A percentile compares a stretch with the other conserved stretches of the same genome.
These are phyloP conservation scores for Aquilaria malaccensis DNA, from an alignment of 345 rosid genomes.

Conservation along the genomic window DNA sequence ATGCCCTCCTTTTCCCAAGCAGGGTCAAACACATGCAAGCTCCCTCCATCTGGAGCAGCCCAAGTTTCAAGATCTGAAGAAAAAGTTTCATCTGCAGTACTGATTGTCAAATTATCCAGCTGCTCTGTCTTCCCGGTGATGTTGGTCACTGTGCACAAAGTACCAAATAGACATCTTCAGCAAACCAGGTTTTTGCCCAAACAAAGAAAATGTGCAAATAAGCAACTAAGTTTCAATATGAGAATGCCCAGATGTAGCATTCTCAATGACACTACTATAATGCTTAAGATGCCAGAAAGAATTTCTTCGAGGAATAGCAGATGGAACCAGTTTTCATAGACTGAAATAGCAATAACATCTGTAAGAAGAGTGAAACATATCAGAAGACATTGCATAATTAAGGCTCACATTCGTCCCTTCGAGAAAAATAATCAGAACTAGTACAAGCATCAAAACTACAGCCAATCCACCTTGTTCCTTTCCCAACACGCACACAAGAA, in stretches of 20 bases:
- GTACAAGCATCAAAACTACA: no score
- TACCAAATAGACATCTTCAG: background rate
- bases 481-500: no score
- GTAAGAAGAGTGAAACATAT: no score
- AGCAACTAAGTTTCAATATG: background rate
- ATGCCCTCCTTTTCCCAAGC: conserved; percentile 15
- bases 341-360: no score
- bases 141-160: conserved; percentile 3
- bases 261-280: background rate
- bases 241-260: background rate
- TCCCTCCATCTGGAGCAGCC: conserved; percentile 3
- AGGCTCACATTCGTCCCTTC: no score
- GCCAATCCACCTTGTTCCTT: no score
- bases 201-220: background rate
- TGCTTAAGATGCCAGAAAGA: no score
- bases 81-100: background rate
- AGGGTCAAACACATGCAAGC: conserved; percentile 7
- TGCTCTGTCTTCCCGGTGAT: conserved; percentile 4
- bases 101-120: background rate
- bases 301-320: no score
- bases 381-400: no score
- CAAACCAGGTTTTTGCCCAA: background rate
- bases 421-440: no score
- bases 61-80: conserved; percentile 4
- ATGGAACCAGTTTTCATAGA: no score